These are phyloP conservation scores for Brassica carinata DNA, from an alignment of 345 rosid species.

Conservation along the genomic window DNA sequence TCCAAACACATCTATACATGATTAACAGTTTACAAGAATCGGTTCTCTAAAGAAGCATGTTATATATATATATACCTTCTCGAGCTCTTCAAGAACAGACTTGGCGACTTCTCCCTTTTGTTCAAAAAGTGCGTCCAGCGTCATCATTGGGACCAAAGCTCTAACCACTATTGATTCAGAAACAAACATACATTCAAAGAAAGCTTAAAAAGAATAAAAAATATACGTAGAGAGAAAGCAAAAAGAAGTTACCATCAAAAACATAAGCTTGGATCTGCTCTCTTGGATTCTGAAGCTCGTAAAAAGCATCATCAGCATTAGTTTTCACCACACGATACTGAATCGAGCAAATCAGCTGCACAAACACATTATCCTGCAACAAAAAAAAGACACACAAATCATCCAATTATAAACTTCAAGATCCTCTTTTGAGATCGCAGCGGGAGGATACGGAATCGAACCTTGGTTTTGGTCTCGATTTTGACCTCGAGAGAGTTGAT, in stretches of 20 bases:
- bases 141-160: slow-evolving; percentile 89
- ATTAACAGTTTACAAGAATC: background rate
- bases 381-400: background rate
- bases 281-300: slow-evolving; percentile 85
- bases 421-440: background rate
- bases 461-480: slow-evolving; percentile 97
- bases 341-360: slow-evolving; percentile 91
- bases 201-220: background rate
- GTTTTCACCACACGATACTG: slow-evolving; percentile 73
- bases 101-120: slow-evolving; percentile 98
- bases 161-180: slow-evolving; percentile 65
- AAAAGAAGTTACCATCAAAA: slow-evolving; percentile 68
- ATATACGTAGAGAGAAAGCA: background rate
- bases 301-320: slow-evolving; percentile 96
- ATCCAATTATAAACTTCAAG: background rate
- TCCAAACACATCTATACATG: background rate
- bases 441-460: background rate
- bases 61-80: slow-evolving; percentile 57
- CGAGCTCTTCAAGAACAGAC: slow-evolving; percentile 93
- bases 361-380: slow-evolving; percentile 90
- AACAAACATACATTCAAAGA: slow-evolving; percentile 13
- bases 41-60: background rate
- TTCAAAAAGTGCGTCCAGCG: slow-evolving; percentile 86
- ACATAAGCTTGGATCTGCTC: slow-evolving; percentile 98
- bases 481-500: slow-evolving; percentile 86